Evolutionary conservation across 2,329 filamentous ascomycete species (phyloP), one percentile per base, ranked within the genome.

Genomic region (Mariannaea elegans): DNA sequence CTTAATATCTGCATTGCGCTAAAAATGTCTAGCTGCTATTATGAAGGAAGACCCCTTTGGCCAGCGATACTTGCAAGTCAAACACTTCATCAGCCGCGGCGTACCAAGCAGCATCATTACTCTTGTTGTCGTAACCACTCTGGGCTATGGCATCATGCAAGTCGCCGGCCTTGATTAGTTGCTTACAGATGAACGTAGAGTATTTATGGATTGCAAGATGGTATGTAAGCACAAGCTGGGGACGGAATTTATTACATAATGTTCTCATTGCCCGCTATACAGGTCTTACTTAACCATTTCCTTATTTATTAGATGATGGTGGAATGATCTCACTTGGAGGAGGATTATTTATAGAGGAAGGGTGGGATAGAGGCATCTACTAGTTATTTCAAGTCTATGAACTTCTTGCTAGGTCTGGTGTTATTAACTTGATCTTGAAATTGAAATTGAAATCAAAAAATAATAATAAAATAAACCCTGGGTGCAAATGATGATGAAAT

Each of bases 11-110:
- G 31, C 29, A 44, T 9, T 12, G 24, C 54, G 47, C 72, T 76
- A 60, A 74, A 61, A 42, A 46, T 8, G 7, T 41, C 14, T 49
- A 96, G 93, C 95, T 72, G 95, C 95, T 4, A 98, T 99, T 71
- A 98, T 99, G 95, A 98, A 98, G 84, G 95, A 99, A 78, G 94
- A 99, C 71, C 86, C 92, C 0, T 96, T 94, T 0, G 95, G 95
- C 8, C 92, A 97, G 74, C 85, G 95, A 56, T 99, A 99, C 73
- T 84, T 99, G 53, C 84, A 90, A 61, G 96, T 99, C 51, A 91
- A 91, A 73, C 95, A 99, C 75, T 99, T 99, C 77, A 90, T 99
- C 71, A 96, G 91, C 50, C 84, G 94, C n/a, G 95, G 95, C 72
- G 87, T 99, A 34, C 94, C 95, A 1, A 89, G 91, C 72, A 96